phyloP scores from a whole-genome alignment of 2,329 filamentous ascomycete species.

The Penicillium sp. region DNA sequence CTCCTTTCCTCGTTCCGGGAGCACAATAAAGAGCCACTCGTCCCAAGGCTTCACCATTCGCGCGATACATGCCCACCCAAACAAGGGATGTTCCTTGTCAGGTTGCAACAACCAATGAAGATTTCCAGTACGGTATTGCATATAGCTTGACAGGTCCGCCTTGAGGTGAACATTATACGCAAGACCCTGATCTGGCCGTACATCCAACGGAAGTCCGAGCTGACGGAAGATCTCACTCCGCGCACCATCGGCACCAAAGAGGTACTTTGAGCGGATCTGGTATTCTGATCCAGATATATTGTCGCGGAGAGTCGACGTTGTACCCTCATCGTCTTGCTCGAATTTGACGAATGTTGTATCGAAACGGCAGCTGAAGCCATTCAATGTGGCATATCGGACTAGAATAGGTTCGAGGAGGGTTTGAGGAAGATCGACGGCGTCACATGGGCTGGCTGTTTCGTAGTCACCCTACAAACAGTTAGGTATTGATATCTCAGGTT shows the following conservation, averaged over 20 bases:
- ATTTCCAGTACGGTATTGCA: conserved; percentile 54
- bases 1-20: conserved; percentile 39
- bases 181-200: conserved; percentile 48
- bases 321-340: conserved; percentile 22
- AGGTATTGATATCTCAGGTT: not conserved
- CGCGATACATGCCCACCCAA: conserved; percentile 52
- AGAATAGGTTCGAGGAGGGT: conserved; percentile 52
- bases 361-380: conserved; percentile 47
- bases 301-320: conserved; percentile 40
- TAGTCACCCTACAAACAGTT: conserved; percentile 40
- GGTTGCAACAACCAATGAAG: conserved; percentile 63
- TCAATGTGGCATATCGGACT: conserved; percentile 40
- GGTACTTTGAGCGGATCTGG: conserved; percentile 53
- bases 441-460: conserved; percentile 45
- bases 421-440: conserved; percentile 48
- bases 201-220: conserved; percentile 49
- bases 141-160: conserved; percentile 45
- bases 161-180: conserved; percentile 53
- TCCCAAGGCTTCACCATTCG: conserved; percentile 65
- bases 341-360: conserved; percentile 43
- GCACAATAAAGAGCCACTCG: conserved; percentile 61
- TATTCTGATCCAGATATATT: conserved; percentile 41
- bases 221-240: conserved; percentile 49
- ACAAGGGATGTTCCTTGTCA: conserved; percentile 52
- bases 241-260: conserved; percentile 61